phyloP scores from a whole-genome alignment of 2,329 filamentous ascomycete species.

The Chaetomiaceae sp. region DNA sequence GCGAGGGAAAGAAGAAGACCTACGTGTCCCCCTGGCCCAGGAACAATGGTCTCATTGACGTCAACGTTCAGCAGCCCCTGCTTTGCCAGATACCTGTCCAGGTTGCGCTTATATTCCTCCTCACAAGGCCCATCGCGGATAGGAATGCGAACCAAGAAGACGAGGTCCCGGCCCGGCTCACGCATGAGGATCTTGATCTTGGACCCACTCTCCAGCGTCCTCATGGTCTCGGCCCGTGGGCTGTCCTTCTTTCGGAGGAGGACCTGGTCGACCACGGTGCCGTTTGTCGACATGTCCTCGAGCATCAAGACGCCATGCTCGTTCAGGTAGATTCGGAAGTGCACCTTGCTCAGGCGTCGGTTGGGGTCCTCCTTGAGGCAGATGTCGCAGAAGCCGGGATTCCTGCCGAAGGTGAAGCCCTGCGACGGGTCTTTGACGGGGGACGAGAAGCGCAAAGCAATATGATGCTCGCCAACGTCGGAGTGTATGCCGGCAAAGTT shows the following conservation, averaged over 20 bases:
- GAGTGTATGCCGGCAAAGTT: slow-evolving; percentile 49
- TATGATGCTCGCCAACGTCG: slow-evolving; percentile 56
- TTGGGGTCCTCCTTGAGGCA: slow-evolving; percentile 61
- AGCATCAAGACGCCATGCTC: slow-evolving; percentile 84
- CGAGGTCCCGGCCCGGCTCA: slow-evolving; percentile 54
- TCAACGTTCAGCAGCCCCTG: slow-evolving; percentile 31
- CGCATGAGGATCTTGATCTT: slow-evolving; percentile 66
- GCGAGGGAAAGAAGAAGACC: slow-evolving; percentile 19
- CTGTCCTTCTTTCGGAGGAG: slow-evolving; percentile 50
- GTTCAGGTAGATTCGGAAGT: slow-evolving; percentile 92
- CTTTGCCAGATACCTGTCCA: slow-evolving; percentile 59
- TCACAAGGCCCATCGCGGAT: slow-evolving; percentile 63
- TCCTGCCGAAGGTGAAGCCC: slow-evolving; percentile 87
- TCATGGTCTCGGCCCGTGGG: slow-evolving; percentile 38
- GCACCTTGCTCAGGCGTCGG: slow-evolving; percentile 83
- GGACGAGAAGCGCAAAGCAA: slow-evolving; percentile 78
- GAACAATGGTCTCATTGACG: slow-evolving; percentile 43
- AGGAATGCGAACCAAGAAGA: slow-evolving; percentile 83
- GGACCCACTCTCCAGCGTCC: slow-evolving; percentile 68
- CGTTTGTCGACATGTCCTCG: slow-evolving; percentile 93
- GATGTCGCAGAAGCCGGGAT: slow-evolving; percentile 65
- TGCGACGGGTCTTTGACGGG: slow-evolving; percentile 60
- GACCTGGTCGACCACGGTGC: slow-evolving; percentile 75
- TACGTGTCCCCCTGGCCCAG: slow-evolving; percentile 46
- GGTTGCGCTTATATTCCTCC: slow-evolving; percentile 62